Evolutionary conservation across 768 basidiomycete genomes (phyloP).

Genomic region (Hirschioporus abietinus): DNA sequence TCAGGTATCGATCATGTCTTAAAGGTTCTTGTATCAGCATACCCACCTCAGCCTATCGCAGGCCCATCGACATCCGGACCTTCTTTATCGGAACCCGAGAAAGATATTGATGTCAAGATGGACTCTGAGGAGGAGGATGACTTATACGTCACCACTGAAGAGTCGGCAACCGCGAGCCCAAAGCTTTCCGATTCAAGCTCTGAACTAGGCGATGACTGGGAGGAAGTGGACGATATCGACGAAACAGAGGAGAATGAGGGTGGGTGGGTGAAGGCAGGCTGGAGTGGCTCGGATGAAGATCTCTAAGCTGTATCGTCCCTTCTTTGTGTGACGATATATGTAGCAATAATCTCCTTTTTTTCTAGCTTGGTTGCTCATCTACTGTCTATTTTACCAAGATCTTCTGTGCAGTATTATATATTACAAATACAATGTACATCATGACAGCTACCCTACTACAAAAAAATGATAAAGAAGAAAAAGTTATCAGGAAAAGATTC

Average conservation of each 20-base stretch:
- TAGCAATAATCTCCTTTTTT: background rate
- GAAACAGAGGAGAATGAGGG: background rate
- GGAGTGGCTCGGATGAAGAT: background rate
- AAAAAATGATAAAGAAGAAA: background rate
- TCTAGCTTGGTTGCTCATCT: background rate
- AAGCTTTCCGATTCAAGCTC: background rate
- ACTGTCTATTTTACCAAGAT: background rate
- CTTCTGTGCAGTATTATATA: background rate
- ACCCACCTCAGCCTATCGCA: background rate
- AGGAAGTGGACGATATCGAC: background rate
- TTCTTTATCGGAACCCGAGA: background rate
- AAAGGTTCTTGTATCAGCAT: background rate
- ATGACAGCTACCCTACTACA: background rate
- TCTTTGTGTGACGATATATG: background rate
- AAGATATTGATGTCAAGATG: background rate
- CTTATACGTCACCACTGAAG: background rate
- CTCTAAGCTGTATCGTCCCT: background rate
- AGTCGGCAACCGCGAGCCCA: background rate
- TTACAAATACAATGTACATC: background rate
- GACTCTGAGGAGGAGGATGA: background rate
- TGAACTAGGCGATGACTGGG: background rate
- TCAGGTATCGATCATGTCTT: background rate
- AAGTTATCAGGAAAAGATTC: slow-evolving; percentile 3
- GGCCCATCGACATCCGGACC: background rate
- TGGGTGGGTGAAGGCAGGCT: background rate